Evolutionary conservation across 2,329 filamentous ascomycete genomes (phyloP).

Genomic region (Aureobasidium subglaciale): DNA sequence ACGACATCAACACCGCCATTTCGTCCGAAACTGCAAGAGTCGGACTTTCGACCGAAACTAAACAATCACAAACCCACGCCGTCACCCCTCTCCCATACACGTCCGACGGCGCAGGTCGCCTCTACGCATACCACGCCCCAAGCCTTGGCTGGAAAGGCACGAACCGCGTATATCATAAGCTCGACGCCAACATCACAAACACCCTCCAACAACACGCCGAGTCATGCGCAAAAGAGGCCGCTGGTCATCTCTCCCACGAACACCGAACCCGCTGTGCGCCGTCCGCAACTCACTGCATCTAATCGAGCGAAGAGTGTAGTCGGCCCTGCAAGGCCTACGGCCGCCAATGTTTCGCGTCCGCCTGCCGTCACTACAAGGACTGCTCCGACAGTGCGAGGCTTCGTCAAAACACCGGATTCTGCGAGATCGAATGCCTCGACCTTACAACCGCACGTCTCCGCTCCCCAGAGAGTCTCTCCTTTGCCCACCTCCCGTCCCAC

Average conservation of each 20-base stretch:
- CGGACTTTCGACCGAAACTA: neutral
- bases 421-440: neutral
- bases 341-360: neutral
- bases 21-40: slow-evolving; percentile 21
- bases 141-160: slow-evolving; percentile 64
- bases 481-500: neutral
- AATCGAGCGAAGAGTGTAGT: slow-evolving; percentile 32
- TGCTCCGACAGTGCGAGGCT: slow-evolving; percentile 4
- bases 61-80: slow-evolving; percentile 4
- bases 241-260: slow-evolving; percentile 27
- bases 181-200: slow-evolving; percentile 40
- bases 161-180: slow-evolving; percentile 53
- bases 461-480: neutral
- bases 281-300: neutral
- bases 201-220: slow-evolving; percentile 41
- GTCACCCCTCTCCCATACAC: neutral
- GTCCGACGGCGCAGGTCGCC: slow-evolving; percentile 9
- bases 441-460: neutral
- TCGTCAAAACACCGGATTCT: neutral
- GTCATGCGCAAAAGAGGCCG: slow-evolving; percentile 27
- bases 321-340: neutral
- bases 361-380: neutral
- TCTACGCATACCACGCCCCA: slow-evolving; percentile 71
- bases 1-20: slow-evolving; percentile 2
- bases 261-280: neutral